These are phyloP conservation scores for Fragilariopsis cylindrus DNA, from an alignment of 108 stramenopile genomes.

Conservation along the genomic window DNA sequence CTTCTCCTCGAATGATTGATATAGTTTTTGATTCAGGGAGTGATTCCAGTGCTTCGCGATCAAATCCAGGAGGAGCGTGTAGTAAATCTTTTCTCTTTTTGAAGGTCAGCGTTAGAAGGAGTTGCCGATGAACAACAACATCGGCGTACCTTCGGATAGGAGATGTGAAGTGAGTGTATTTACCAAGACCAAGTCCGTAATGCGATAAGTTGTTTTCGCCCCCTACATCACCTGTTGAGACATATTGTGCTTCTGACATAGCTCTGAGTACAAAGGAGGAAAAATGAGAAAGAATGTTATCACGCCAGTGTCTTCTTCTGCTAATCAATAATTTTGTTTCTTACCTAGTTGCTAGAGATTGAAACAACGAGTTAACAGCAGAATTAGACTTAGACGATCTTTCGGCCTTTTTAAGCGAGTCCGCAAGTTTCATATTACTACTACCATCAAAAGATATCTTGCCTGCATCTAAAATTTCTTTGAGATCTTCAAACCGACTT, in stretches of 20 bases:
- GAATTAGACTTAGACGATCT: constrained; percentile 28
- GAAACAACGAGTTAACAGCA: constrained; percentile 51
- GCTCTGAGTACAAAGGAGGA: constrained; percentile 38
- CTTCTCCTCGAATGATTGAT: constrained; percentile 42
- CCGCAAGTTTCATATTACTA: constrained; percentile 43
- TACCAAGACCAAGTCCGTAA: constrained; percentile 76
- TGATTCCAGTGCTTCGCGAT: constrained; percentile 9
- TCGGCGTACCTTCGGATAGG: constrained; percentile 80
- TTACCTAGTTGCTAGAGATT: constrained; percentile 67
- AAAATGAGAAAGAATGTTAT: background rate
- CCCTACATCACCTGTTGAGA: constrained; percentile 50
- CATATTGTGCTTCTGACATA: constrained; percentile 87
- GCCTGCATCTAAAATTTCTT: constrained; percentile 60
- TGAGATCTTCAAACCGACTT: constrained; percentile 68
- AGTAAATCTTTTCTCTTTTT: background rate
- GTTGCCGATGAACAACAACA: constrained; percentile 63
- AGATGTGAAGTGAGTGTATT: constrained; percentile 89
- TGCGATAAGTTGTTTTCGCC: constrained; percentile 50
- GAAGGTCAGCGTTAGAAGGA: constrained; percentile 25
- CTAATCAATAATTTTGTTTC: background rate
- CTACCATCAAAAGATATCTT: constrained; percentile 57
- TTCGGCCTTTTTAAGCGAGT: constrained; percentile 44
- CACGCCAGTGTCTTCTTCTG: background rate
- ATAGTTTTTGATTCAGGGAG: constrained; percentile 45
- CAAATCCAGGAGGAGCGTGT: constrained; percentile 7